Evolutionary conservation across 192 early-diverging fungal species (phyloP).

Genomic region (Coemansia sp.): DNA sequence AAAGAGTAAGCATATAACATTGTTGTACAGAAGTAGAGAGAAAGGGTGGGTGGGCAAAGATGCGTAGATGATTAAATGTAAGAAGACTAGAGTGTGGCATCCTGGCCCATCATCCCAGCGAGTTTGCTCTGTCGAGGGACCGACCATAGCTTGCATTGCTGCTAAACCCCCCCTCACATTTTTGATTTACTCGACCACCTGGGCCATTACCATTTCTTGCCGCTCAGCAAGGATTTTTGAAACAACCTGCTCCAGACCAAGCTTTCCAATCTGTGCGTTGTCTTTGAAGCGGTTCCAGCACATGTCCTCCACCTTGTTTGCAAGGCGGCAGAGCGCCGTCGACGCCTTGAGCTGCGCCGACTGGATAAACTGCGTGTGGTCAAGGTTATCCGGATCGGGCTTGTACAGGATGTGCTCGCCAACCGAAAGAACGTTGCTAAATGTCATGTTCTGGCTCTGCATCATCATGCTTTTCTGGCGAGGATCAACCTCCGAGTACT

Average conservation of each 20-base stretch:
- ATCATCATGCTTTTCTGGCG: constrained; percentile 68
- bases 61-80: too few relatives aligned
- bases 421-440: constrained; percentile 78
- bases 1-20: too few relatives aligned
- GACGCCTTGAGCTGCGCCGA: constrained; percentile 80
- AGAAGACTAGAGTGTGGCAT: too few relatives aligned
- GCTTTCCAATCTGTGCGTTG: constrained; percentile 82
- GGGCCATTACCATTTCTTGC: constrained; percentile 32
- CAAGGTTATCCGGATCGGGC: constrained; percentile 59
- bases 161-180: too few relatives aligned
- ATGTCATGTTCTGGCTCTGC: constrained; percentile 80
- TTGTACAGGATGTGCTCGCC: constrained; percentile 84
- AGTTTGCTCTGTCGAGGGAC: too few relatives aligned
- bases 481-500: constrained; percentile 87
- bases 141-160: too few relatives aligned
- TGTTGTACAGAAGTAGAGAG: neutral
- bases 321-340: constrained; percentile 65
- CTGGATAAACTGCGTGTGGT: constrained; percentile 72
- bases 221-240: constrained; percentile 48
- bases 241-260: constrained; percentile 82
- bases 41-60: too few relatives aligned
- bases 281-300: constrained; percentile 83
- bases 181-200: constrained; percentile 14
- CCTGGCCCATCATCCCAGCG: too few relatives aligned
- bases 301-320: constrained; percentile 79